Evolutionary conservation across 352 stramenopile species (phyloP).

Genomic region (Globisporangium solare): DNA sequence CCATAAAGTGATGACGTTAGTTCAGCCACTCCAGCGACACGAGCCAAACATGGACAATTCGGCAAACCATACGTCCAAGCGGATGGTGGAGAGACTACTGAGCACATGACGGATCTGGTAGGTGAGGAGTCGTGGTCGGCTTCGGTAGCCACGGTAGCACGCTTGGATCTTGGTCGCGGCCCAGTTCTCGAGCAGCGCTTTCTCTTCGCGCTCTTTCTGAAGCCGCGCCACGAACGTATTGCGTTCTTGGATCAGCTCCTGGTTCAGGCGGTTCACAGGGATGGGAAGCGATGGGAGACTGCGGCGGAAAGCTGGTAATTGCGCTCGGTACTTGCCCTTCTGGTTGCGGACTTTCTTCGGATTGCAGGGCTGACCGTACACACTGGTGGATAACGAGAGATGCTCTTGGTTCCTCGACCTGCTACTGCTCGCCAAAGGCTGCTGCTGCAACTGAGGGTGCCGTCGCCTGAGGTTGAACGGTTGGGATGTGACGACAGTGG

Average conservation of each 20-base stretch:
- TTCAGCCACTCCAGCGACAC: no score
- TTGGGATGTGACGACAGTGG: constrained; percentile 48
- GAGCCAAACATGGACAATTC: background rate
- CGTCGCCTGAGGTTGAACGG: constrained; percentile 18
- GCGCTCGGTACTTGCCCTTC: constrained; percentile 37
- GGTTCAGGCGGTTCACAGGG: constrained; percentile 40
- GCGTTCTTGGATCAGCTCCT: constrained; percentile 42
- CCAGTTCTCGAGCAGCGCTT: constrained; percentile 45
- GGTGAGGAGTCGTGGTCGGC: constrained; percentile 31
- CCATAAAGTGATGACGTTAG: no score
- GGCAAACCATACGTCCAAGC: constrained; percentile 22
- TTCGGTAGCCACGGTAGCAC: constrained; percentile 46
- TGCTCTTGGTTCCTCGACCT: constrained; percentile 24
- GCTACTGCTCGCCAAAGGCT: background rate
- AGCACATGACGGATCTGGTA: constrained; percentile 40
- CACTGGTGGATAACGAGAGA: constrained; percentile 2
- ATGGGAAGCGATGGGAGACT: constrained; percentile 51
- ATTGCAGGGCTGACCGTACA: constrained; percentile 27
- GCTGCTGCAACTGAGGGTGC: constrained; percentile 3
- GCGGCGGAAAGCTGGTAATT: constrained; percentile 43
- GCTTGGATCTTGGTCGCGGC: constrained; percentile 64
- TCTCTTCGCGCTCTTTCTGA: constrained; percentile 40
- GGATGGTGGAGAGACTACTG: constrained; percentile 32
- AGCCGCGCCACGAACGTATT: constrained; percentile 63
- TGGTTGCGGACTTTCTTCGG: constrained; percentile 25